These are phyloP conservation scores for Pugionium cornutum DNA, from an alignment of 345 rosid genomes.

Conservation along the genomic window DNA sequence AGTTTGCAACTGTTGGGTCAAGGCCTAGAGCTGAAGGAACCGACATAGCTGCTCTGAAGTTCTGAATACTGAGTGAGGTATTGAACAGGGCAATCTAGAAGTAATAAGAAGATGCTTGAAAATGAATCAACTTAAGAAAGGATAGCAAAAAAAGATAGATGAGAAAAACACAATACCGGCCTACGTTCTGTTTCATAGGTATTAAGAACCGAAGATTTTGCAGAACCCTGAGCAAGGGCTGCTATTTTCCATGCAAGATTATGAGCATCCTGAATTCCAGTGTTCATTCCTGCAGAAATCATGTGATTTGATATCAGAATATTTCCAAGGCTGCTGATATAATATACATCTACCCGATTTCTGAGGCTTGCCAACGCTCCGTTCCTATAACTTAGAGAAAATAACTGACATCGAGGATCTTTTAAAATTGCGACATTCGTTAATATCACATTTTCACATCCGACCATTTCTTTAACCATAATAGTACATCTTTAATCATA, in stretches of 20 bases:
- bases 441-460: background rate
- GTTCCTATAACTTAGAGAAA: background rate
- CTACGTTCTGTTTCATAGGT: constrained; percentile 86
- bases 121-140: constrained; percentile 19
- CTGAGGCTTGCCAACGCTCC: background rate
- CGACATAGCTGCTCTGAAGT: constrained; percentile 87
- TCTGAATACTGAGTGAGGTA: constrained; percentile 81
- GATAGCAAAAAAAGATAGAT: constrained; percentile 1
- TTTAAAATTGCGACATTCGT: background rate
- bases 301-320: constrained; percentile 22
- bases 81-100: constrained; percentile 75
- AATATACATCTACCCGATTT: background rate
- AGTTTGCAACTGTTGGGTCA: constrained; percentile 74
- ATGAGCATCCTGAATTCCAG: constrained; percentile 96
- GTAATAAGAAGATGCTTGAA: constrained; percentile 25
- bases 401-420: background rate
- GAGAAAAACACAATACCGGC: constrained; percentile 61
- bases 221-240: constrained; percentile 54
- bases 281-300: constrained; percentile 78
- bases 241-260: constrained; percentile 98
- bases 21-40: constrained; percentile 91
- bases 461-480: background rate
- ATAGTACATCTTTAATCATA: background rate
- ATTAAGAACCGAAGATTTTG: constrained; percentile 62
- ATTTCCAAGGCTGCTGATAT: constrained; percentile 18